Evolutionary conservation across 768 basidiomycete genomes (phyloP), one percentile per base, ranked within the genome.

Genomic region (Suillus decipiens): DNA sequence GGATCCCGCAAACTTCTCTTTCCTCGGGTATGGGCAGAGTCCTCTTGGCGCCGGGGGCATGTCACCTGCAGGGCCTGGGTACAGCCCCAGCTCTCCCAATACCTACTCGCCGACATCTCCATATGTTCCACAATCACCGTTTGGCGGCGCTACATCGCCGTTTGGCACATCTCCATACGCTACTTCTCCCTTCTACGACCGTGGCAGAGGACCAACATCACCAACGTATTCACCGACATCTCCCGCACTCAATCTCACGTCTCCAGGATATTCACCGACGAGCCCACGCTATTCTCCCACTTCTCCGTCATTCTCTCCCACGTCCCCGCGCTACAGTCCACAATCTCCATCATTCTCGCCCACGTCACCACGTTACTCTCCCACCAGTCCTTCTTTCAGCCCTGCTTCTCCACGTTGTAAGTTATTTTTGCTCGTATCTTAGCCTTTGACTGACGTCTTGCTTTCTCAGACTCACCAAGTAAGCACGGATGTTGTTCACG

Each of bases 331-430:
- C 33, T 94, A 92, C 74, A 92, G 90, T 64, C 95, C 94, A 0
- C 90, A 94, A 64, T 94, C 92, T 1, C 95, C 95, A 10, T 90
- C 91, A 15, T 96, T 92, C 78, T 90, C 88, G 64, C 95, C 94
- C 1, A 93, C 94, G 12, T 95, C 93, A 3, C 95, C 93, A 15
- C 84, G 89, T 1, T 94, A 93, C 72, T 94, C 93, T 12, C 94
- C 94, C 1, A 90, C 93, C 36, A 92, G 90, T 71, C 95, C 95
- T 0, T 92, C 90, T 0, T 96, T 95, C 81, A 93, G 91, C 67
- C 93, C 93, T 28, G 88, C 92, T n/a, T 94, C 93, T n/a, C 95
- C 94, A 12, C 83, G 90, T 73, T 93, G 90, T 92, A 79, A 79
- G 89, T 80, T 14, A 14, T 24, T 15, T 48, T 24, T 48, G 8